Base-by-base conservation (phyloP, 306 rosid genomes). In the Phaseolus lunatus region DNA sequence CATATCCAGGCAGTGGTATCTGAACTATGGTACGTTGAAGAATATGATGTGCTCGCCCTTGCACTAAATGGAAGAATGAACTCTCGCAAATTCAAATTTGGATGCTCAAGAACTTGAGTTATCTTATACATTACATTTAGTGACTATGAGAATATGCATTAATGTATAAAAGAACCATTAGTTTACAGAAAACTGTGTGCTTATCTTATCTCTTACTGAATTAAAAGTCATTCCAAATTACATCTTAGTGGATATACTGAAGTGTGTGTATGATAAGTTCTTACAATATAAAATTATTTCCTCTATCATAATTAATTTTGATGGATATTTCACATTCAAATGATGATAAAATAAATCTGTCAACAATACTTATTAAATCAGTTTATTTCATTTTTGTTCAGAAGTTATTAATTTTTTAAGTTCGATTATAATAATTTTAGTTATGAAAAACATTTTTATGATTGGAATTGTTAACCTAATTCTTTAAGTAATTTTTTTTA, bases 21-120 rank as follows among this genome's bases (percentile, higher is more conserved):
- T 0, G 99, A 95, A 80, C 87, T 95, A 39, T 95, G 97, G 99
- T 95, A 95, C 70, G 99, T 92, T 56, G 99, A 95, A 88, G 99
- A 95, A 84, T 86, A 88, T 41, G 94, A 95, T 29, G 83, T 95
- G 67, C 90, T 95, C 68, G 99, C 99, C 58, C 97, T 95, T 66
- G 99, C 97, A 8, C 82, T 95, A 78, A 82, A 95, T 72, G 99
- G 99, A 78, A 90, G 92, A 88, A 89, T 89, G 92, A 87, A 91
- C 73, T 20, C 68, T 78, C 96, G 87, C 64, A 90, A 70, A 69
- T 89, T 87, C 86, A 85, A 80, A 80, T 85, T 92, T 53, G 97
- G 94, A 62, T 92, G 96, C 88, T 58, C 86, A 50, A 74, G 79
- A 78, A 68, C 72, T 64, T 86, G 84, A 24, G 9, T 13, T 78